Evolutionary conservation across 2,329 filamentous ascomycete genomes (phyloP).

Genomic region (Cercospora sp.): DNA sequence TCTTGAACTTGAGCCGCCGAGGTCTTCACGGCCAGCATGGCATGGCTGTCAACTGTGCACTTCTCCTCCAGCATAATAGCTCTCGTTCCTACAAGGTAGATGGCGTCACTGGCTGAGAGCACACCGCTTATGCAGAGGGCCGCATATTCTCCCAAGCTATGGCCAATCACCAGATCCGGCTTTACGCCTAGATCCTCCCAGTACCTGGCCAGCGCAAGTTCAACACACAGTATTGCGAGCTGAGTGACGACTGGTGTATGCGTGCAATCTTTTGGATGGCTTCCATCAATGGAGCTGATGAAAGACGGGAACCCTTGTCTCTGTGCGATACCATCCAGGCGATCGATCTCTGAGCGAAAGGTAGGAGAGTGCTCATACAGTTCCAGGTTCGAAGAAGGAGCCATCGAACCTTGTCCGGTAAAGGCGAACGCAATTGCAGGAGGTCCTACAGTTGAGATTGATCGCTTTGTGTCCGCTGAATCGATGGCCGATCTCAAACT

Average conservation of each 20-base stretch:
- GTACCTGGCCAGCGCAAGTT: slow-evolving; percentile 45
- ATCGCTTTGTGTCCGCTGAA: not conserved
- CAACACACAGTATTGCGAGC: slow-evolving; percentile 42
- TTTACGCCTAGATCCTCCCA: slow-evolving; percentile 34
- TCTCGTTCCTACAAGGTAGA: slow-evolving; percentile 41
- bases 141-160: slow-evolving; percentile 45
- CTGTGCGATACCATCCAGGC: slow-evolving; percentile 35
- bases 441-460: slow-evolving; percentile 20
- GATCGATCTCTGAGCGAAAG: slow-evolving; percentile 38
- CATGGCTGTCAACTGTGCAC: slow-evolving; percentile 30
- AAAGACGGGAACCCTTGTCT: slow-evolving; percentile 39
- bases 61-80: slow-evolving; percentile 37
- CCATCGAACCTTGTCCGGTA: slow-evolving; percentile 42
- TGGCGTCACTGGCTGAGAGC: slow-evolving; percentile 37
- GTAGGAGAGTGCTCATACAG: slow-evolving; percentile 34
- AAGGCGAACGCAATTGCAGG: slow-evolving; percentile 42
- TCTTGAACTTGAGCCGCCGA: slow-evolving; percentile 18
- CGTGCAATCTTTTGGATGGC: not conserved
- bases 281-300: slow-evolving; percentile 29
- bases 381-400: slow-evolving; percentile 32
- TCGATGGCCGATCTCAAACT: not conserved
- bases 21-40: slow-evolving; percentile 30
- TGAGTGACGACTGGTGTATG: slow-evolving; percentile 37
- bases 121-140: slow-evolving; percentile 42
- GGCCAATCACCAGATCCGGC: slow-evolving; percentile 35